These are phyloP conservation scores for Xylaria nigripes DNA, from an alignment of 495 filamentous ascomycete genomes.

Conservation along the genomic window DNA sequence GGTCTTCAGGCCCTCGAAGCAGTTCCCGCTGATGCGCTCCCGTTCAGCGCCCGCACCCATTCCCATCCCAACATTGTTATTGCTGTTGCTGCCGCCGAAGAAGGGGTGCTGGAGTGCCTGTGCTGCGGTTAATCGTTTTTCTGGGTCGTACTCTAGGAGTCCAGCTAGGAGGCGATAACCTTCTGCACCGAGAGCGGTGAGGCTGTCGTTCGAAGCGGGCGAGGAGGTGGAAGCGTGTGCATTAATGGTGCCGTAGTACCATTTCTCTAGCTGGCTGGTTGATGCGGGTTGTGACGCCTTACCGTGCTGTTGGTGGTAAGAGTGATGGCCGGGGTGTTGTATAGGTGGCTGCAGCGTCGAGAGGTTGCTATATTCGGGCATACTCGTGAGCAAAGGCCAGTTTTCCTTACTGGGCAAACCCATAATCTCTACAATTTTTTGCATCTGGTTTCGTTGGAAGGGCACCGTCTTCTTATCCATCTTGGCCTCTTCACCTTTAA, in stretches of 20 bases:
- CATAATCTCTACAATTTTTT: slow-evolving; percentile 94
- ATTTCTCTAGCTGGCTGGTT: slow-evolving; percentile 44
- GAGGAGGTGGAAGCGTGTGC: slow-evolving; percentile 38
- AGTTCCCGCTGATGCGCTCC: slow-evolving; percentile 62
- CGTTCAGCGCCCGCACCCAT: slow-evolving; percentile 38
- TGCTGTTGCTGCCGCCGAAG: slow-evolving; percentile 43
- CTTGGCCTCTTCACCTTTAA: slow-evolving; percentile 98
- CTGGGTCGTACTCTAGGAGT: slow-evolving; percentile 88
- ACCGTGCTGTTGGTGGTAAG: slow-evolving; percentile 30
- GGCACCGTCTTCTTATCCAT: slow-evolving; percentile 99
- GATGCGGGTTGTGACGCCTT: slow-evolving; percentile 35
- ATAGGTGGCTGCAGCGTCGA: slow-evolving; percentile 50
- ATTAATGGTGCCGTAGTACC: slow-evolving; percentile 49
- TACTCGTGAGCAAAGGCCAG: slow-evolving; percentile 73
- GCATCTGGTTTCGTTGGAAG: slow-evolving; percentile 97
- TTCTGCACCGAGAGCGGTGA: slow-evolving; percentile 55
- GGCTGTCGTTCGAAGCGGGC: slow-evolving; percentile 28
- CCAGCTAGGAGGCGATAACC: slow-evolving; percentile 74
- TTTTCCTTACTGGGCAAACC: slow-evolving; percentile 80
- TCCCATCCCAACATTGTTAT: slow-evolving; percentile 1
- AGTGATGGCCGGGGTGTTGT: slow-evolving; percentile 33
- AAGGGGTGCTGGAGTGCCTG: slow-evolving; percentile 83
- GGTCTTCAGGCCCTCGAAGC: slow-evolving; percentile 79
- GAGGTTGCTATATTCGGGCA: slow-evolving; percentile 75
- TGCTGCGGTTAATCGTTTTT: slow-evolving; percentile 75